Conservation (phyloP, 345 rosid genomes). For the Carallia pectinifolia region DNA sequence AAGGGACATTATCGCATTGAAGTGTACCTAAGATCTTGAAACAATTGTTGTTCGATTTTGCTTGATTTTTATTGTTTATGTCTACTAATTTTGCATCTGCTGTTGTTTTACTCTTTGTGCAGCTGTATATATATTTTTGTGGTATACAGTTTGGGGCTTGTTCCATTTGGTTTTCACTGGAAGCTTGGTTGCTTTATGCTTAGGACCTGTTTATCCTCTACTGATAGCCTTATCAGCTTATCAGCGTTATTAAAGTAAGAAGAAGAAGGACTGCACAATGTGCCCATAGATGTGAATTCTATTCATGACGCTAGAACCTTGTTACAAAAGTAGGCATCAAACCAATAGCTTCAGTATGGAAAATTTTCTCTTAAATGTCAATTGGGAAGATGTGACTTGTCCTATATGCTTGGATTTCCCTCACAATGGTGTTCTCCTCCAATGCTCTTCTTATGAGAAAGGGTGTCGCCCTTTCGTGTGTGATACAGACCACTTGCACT, state of each 20-base stretch:
- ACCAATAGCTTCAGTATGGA: slow-evolving; percentile 30
- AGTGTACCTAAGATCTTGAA: neutral
- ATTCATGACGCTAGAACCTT: slow-evolving; percentile 45
- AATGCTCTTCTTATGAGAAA: slow-evolving; percentile 69
- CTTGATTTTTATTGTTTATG: neutral
- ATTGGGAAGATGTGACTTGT: slow-evolving; percentile 77
- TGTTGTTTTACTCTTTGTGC: slow-evolving; percentile 11
- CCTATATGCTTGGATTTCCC: slow-evolving; percentile 95
- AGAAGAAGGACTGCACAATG: slow-evolving; percentile 15
- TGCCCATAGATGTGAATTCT: slow-evolving; percentile 24
- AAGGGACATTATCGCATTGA: neutral
- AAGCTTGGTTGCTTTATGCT: slow-evolving; percentile 10
- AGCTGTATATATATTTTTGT: slow-evolving; percentile 8
- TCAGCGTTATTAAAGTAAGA: slow-evolving; percentile 11
- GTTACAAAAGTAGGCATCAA: slow-evolving; percentile 32
- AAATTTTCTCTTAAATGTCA: slow-evolving; percentile 51
- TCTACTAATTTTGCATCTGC: neutral
- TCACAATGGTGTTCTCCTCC: slow-evolving; percentile 86
- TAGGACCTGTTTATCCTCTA: neutral
- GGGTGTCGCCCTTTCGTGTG: slow-evolving; percentile 91
- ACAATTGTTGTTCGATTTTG: neutral
- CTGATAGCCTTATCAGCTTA: neutral
- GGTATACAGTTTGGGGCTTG: slow-evolving; percentile 10
- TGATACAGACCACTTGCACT: slow-evolving; percentile 80
- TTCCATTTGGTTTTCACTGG: slow-evolving; percentile 12